Evolutionary conservation across 2,329 filamentous ascomycete genomes (phyloP), one percentile per base, ranked within the genome.

Genomic region (Rhinocladiella mackenziei): DNA sequence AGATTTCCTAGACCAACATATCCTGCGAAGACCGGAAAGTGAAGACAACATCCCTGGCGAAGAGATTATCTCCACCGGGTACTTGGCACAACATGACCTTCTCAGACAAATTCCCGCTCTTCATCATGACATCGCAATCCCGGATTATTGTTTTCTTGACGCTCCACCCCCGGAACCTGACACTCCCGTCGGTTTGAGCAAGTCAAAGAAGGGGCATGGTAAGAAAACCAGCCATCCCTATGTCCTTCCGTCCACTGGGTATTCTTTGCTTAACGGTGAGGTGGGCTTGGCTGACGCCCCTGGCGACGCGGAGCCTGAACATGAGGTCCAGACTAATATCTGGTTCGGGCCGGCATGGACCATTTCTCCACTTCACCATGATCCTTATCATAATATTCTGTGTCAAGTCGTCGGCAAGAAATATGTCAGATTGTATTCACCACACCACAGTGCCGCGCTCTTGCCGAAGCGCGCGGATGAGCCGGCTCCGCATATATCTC

Each of bases 331-430:
- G 31, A 73, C 94, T 13, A 94, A 97, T 64, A 89, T 87, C 5
- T 98, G 92, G 92, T 84, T 97, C 52, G 92, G 92, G 0, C 92
- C 92, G 0, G 72, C 81, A 0, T 82, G 81, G 37, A 97, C 92
- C 0, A 89, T 95, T 52, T 95, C 89, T 1, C 92, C 92, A 1
- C 72, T 97, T 1, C 92, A 98, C 64, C 94, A 88, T 1, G 92
- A 97, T 59, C 87, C 86, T 1, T 94, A 96, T 63, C 87, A 96
- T 61, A 97, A 97, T 60, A 78, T 97, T 35, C 77, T 97, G 3
- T 83, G 83, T 17, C 92, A 97, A 64, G 85, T 94, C 0, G 86
- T 94, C 0, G 92, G 92, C 0, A 74, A 78, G 45, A 98, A 98
- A 65, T 97, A 97, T 63, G 70, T 97, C n/a, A 77, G 92, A 1